phyloP scores from a whole-genome alignment of 2,329 filamentous ascomycete species.

The Nectriaceae sp. region DNA sequence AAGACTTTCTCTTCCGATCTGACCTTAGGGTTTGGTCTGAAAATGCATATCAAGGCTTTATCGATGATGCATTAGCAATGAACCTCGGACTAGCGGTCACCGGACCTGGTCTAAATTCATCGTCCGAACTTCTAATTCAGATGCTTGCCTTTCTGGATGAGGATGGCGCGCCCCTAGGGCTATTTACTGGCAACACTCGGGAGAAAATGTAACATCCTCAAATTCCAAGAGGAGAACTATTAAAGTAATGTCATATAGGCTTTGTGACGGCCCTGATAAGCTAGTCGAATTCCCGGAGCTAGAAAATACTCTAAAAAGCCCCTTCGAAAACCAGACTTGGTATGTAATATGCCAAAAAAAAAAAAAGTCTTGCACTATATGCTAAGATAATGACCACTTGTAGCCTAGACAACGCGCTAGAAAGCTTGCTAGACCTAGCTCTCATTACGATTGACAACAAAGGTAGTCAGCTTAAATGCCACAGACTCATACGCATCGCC shows the following conservation, averaged over 20 bases:
- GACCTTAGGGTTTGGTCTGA: neutral
- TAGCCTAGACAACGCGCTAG: neutral
- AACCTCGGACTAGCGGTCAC: neutral
- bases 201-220: neutral
- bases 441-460: neutral
- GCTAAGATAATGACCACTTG: neutral
- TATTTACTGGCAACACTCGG: neutral
- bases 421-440: neutral
- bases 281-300: neutral
- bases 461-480: neutral
- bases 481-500: neutral
- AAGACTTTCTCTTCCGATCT: neutral
- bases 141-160: constrained; percentile 1
- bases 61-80: neutral
- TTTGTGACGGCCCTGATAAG: neutral
- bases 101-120: neutral
- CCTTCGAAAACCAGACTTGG: neutral
- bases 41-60: constrained; percentile 1
- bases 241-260: neutral
- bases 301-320: neutral
- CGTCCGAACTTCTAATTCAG: neutral
- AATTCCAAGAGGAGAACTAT: no score
- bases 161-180: neutral
- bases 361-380: neutral
- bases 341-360: no score